Conservation (phyloP, 208 protist genomes). For the Leishmania tarentolae region DNA sequence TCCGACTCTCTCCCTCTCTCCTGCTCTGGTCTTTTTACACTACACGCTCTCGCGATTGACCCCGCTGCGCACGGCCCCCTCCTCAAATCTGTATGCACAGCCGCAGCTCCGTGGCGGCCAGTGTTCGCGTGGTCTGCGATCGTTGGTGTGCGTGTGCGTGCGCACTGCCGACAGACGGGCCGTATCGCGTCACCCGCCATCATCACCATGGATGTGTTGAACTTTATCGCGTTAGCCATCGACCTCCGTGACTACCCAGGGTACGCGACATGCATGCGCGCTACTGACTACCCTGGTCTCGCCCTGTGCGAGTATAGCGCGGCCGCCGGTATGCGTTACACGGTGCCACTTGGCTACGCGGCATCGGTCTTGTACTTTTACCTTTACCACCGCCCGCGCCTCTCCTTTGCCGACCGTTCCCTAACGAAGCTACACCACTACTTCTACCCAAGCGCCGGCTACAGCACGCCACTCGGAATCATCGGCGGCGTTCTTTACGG, state of each 20-base stretch:
- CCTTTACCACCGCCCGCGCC: constrained; percentile 51
- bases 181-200: neutral
- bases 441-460: constrained; percentile 79
- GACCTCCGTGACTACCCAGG: constrained; percentile 61
- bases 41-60: neutral
- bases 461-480: constrained; percentile 60
- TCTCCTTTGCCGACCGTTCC: constrained; percentile 67
- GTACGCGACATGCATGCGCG: constrained; percentile 33
- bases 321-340: constrained; percentile 52
- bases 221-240: constrained; percentile 7
- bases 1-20: neutral
- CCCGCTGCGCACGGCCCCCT: neutral
- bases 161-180: neutral
- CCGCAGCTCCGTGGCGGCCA: neutral
- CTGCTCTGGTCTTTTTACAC: neutral
- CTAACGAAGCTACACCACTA: constrained; percentile 72
- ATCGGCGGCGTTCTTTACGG: constrained; percentile 45
- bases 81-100: neutral
- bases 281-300: constrained; percentile 38
- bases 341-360: constrained; percentile 51
- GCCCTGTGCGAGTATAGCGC: constrained; percentile 60
- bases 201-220: constrained; percentile 4
- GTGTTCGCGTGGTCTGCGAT: neutral
- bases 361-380: constrained; percentile 67
- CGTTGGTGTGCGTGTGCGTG: neutral